Base-by-base conservation (phyloP, 1,284 basidiomycete species). In the Ceraceosorus guamensis region DNA sequence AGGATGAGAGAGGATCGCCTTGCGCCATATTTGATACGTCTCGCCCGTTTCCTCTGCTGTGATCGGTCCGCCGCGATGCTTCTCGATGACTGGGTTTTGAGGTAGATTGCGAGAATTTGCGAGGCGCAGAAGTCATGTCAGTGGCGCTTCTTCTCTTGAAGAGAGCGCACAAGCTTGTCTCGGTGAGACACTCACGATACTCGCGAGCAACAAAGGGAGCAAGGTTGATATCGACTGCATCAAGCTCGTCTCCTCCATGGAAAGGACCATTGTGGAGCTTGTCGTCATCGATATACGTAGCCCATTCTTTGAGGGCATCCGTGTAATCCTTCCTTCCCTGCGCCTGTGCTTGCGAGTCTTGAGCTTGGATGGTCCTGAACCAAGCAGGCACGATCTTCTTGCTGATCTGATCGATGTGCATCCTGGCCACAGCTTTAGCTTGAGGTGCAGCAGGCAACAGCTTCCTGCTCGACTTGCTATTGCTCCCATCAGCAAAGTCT, bases 291-390 rank as follows among this genome's bases (percentile, higher is more conserved):
- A 88, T 81, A 16, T 86, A 79, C 0, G 61, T 65, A 0, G 83
- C 78, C 41, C 88, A 82, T 2, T 75, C 75, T 44, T 82, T 80
- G 6, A 89, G 73, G 1, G 83, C 80, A 0, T 78, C 76, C 18
- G 78, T 75, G 62, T 86, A 85, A 18, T 85, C 85, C 55, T 81
- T 82, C 1, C 81, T 83, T 2, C 76, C 76, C 48, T 81, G 76
- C 48, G 81, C 80, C 69, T 87, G 85, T 6, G 81, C 80, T 4
- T 79, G 77, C 31, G 74, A 60, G 24, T 84, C 83, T 75, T 87
- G 87, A 0, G 86, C 84, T 78, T 88, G 87, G 11, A 88, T 80
- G 67, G 81, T 87, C 31, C 85, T 83, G 68, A 88, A 88, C 77
- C 88, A 89, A 0, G 85, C 81, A 2, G 87, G 86, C 6, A 89